Conservation (phyloP, 2,329 filamentous ascomycete species). For the Alternaria triticimaculans region DNA sequence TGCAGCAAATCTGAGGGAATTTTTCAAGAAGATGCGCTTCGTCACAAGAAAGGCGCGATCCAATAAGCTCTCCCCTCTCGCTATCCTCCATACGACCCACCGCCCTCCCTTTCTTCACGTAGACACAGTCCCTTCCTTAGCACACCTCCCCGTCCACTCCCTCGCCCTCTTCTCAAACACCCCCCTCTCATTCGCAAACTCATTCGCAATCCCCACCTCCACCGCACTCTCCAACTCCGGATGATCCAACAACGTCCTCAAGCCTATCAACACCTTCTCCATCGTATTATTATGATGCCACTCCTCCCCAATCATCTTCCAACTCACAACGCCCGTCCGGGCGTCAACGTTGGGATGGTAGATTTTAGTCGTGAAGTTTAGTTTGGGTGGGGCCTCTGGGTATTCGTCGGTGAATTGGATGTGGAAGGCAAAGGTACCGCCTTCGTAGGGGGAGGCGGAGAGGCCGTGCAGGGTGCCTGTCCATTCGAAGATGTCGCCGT, state of each 20-base stretch:
- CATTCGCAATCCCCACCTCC: not conserved
- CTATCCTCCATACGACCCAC: no score
- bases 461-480: not conserved
- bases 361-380: conserved; percentile 3
- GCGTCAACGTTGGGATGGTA: conserved; percentile 6
- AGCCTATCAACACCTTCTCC: conserved; percentile 1
- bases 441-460: not conserved
- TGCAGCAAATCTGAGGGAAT: no score
- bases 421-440: not conserved
- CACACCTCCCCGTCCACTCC: conserved; percentile 5
- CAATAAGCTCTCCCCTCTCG: no score
- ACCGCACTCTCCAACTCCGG: conserved; percentile 5
- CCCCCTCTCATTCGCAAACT: not conserved
- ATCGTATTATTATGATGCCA: conserved; percentile 3
- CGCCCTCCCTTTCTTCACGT: not conserved
- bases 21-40: no score
- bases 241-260: conserved; percentile 1
- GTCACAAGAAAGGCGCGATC: no score
- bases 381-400: not conserved
- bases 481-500: conserved; percentile 5
- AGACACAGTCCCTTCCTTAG: not conserved
- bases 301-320: not conserved
- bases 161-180: not conserved
- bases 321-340: not conserved
- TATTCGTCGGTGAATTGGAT: conserved; percentile 8